phyloP scores from a whole-genome alignment of 2,329 filamentous ascomycete species.

The Ceratocystis ficicola region DNA sequence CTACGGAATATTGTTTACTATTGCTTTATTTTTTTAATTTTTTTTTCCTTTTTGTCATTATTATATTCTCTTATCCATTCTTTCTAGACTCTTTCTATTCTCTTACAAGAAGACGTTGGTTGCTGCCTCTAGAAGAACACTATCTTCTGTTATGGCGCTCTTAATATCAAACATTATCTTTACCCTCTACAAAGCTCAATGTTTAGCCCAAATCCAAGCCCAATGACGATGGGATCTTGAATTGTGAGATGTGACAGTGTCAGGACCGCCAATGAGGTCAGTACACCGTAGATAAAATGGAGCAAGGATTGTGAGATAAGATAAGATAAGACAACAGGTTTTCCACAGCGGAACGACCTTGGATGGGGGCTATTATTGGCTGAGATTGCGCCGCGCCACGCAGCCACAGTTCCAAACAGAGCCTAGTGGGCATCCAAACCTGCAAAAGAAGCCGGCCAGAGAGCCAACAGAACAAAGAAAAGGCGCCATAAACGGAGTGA shows the following conservation, averaged over 20 bases:
- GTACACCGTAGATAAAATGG: not conserved
- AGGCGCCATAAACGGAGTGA: constrained; percentile 7
- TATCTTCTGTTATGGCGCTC: too few relatives aligned
- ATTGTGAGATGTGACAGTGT: not conserved
- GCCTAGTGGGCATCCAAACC: constrained; percentile 9
- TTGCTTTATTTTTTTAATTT: not conserved
- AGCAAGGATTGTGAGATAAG: not conserved
- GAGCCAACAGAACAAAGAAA: not conserved
- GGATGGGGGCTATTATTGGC: not conserved
- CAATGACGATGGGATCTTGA: not conserved
- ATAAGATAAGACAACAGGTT: not conserved
- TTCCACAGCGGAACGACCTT: not conserved
- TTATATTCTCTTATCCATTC: not conserved
- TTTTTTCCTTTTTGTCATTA: not conserved
- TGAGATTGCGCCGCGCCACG: not conserved
- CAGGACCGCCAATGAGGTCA: constrained; percentile 9
- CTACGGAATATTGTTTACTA: not conserved
- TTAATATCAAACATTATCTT: too few relatives aligned
- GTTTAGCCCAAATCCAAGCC: not conserved
- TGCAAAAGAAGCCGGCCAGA: constrained; percentile 6
- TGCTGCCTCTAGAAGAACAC: not conserved
- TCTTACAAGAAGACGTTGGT: constrained; percentile 2
- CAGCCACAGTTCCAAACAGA: constrained; percentile 11
- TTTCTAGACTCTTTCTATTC: not conserved
- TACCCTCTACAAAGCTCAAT: not conserved